phyloP scores from a whole-genome alignment of 805 yeast genomes.

The Hanseniaspora lindneri region DNA sequence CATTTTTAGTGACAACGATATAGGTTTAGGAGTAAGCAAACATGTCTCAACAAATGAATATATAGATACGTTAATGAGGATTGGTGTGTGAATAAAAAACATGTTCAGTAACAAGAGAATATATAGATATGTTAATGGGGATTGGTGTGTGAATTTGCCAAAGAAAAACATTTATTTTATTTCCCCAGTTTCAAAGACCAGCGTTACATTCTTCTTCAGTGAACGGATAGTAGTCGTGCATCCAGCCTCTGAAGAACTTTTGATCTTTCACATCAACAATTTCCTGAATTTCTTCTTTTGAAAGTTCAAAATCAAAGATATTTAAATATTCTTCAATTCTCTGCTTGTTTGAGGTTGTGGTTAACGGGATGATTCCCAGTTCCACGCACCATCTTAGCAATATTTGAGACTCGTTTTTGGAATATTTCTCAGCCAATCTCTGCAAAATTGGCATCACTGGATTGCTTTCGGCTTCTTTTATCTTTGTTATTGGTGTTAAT shows the following conservation, averaged over 20 bases:
- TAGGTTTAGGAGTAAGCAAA: too few relatives aligned
- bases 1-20: too few relatives aligned
- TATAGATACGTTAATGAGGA: too few relatives aligned
- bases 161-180: too few relatives aligned
- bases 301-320: slow-evolving; percentile 41
- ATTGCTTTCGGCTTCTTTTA: slow-evolving; percentile 28
- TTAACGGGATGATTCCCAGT: slow-evolving; percentile 49
- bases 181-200: slow-evolving; percentile 14
- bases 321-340: slow-evolving; percentile 47
- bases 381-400: slow-evolving; percentile 55
- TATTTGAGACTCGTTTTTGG: slow-evolving; percentile 44
- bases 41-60: too few relatives aligned
- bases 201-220: slow-evolving; percentile 2
- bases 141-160: too few relatives aligned
- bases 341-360: slow-evolving; percentile 45
- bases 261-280: slow-evolving; percentile 32
- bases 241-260: slow-evolving; percentile 20
- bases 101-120: too few relatives aligned
- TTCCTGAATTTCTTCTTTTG: slow-evolving; percentile 35
- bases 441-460: slow-evolving; percentile 30
- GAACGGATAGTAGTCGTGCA: slow-evolving; percentile 3
- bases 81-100: too few relatives aligned
- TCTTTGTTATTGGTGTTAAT: slow-evolving; percentile 45
- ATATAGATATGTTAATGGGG: too few relatives aligned
- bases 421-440: slow-evolving; percentile 40